A percentile compares a stretch with the other conserved stretches of the same genome.
Evolutionary conservation across 2,329 filamentous ascomycete species (phyloP).

Genomic region (Myriangium duriaei): DNA sequence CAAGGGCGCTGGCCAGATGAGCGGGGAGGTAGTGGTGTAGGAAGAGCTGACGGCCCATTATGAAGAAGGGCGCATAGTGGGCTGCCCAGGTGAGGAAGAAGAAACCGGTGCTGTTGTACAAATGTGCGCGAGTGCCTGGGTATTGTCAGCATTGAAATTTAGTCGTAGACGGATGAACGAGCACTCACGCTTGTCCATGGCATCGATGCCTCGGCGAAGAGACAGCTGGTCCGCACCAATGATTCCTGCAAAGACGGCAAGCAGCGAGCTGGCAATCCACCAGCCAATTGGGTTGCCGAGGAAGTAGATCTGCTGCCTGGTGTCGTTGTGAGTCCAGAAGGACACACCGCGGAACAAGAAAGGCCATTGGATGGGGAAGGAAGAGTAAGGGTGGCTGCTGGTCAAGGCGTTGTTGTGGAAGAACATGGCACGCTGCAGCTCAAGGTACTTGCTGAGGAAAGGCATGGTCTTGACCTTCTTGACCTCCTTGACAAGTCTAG

Average conservation of each 20-base stretch:
- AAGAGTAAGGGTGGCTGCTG: constrained; percentile 91
- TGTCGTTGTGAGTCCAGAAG: constrained; percentile 97
- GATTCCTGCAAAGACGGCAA: constrained; percentile 89
- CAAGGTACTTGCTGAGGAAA: constrained; percentile 89
- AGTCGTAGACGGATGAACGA: constrained; percentile 3
- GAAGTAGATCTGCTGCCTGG: constrained; percentile 95
- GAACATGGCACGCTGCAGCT: constrained; percentile 97
- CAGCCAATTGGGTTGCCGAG: constrained; percentile 92
- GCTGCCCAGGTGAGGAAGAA: constrained; percentile 97
- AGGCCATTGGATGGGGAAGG: constrained; percentile 91
- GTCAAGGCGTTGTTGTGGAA: constrained; percentile 98
- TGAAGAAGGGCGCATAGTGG: constrained; percentile 93
- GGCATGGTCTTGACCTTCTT: constrained; percentile 71
- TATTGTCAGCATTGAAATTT: constrained; percentile 22
- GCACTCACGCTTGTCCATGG: constrained; percentile 81
- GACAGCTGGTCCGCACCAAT: constrained; percentile 87
- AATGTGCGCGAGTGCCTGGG: constrained; percentile 71
- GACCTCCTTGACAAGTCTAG: constrained; percentile 61
- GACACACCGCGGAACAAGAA: constrained; percentile 94
- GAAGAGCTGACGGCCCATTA: constrained; percentile 97
- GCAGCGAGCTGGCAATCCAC: constrained; percentile 87
- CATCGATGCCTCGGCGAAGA: constrained; percentile 82
- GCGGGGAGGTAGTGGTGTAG: constrained; percentile 94
- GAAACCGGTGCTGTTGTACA: constrained; percentile 98
- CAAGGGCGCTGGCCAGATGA: constrained; percentile 78